Evolutionary conservation across 176 grass and related monocot species (phyloP).

Genomic region (Cocos nucifera): DNA sequence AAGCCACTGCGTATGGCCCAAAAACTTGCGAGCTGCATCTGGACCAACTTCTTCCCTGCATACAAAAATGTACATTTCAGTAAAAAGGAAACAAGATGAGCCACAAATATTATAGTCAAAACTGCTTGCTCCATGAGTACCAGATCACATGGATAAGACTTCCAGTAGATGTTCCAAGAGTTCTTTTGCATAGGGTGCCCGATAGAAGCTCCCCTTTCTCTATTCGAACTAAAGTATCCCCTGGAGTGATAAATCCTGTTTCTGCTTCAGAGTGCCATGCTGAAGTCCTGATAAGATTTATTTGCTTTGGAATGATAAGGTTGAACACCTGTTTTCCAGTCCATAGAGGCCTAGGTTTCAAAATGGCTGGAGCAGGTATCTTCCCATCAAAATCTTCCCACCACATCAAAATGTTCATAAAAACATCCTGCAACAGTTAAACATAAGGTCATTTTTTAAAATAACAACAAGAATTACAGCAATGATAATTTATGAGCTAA

Average conservation of each 20-base stretch:
- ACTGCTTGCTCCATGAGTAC: slow-evolving; percentile 23
- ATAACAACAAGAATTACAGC: no score
- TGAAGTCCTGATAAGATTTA: slow-evolving; percentile 81
- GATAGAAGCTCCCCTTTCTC: slow-evolving; percentile 92
- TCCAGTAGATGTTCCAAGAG: slow-evolving; percentile 58
- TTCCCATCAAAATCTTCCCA: slow-evolving; percentile 99
- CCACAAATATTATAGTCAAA: neutral
- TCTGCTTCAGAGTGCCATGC: slow-evolving; percentile 81
- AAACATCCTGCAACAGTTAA: slow-evolving; percentile 63
- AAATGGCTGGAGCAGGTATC: slow-evolving; percentile 82
- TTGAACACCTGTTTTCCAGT: slow-evolving; percentile 99
- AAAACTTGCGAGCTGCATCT: slow-evolving; percentile 94
- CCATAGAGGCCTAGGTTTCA: slow-evolving; percentile 93
- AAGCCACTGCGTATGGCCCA: slow-evolving; percentile 96
- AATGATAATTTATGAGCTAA: no score
- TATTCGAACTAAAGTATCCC: slow-evolving; percentile 86
- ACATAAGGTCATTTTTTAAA: no score
- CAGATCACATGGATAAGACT: slow-evolving; percentile 99
- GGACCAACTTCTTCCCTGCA: slow-evolving; percentile 95
- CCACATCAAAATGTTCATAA: slow-evolving; percentile 99
- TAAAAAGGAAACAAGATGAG: neutral
- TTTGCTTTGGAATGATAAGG: slow-evolving; percentile 96
- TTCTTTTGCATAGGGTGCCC: slow-evolving; percentile 87
- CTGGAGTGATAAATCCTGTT: slow-evolving; percentile 81
- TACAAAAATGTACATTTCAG: neutral